Evolutionary conservation across 164 flowering plant genomes (phyloP).

Genomic region (Cinnamomum chago): DNA sequence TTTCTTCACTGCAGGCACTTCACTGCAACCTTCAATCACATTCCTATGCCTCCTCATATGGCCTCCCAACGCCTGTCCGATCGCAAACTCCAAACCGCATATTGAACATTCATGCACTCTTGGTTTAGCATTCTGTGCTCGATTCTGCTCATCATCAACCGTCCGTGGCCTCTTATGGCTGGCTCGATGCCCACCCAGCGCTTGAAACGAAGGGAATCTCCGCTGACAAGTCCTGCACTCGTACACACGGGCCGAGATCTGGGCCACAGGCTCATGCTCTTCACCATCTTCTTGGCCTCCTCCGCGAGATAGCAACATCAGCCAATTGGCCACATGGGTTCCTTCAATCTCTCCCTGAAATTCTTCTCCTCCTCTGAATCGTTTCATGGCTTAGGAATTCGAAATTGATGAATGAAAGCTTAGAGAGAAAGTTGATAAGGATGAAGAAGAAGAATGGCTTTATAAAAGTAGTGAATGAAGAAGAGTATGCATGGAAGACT

Average conservation of each 20-base stretch:
- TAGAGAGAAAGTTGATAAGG: not conserved
- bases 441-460: not conserved
- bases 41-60: constrained; percentile 70
- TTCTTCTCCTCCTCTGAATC: constrained; percentile 26
- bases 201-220: constrained; percentile 79
- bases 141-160: constrained; percentile 7
- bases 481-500: not conserved
- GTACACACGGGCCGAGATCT: constrained; percentile 35
- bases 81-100: constrained; percentile 60
- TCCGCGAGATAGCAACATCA: constrained; percentile 51
- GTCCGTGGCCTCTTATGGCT: constrained; percentile 76
- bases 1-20: constrained; percentile 23
- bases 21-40: constrained; percentile 3
- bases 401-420: not conserved
- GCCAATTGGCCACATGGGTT: constrained; percentile 52
- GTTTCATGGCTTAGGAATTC: not conserved
- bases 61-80: constrained; percentile 77
- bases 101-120: constrained; percentile 66
- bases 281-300: not conserved
- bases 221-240: constrained; percentile 86
- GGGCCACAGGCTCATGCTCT: not conserved
- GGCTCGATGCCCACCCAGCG: constrained; percentile 85
- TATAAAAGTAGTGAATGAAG: not conserved
- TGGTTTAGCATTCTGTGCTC: constrained; percentile 31
- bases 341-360: constrained; percentile 25